These are phyloP conservation scores for Xylaria telfairii DNA, from an alignment of 495 filamentous ascomycete genomes.

Conservation along the genomic window DNA sequence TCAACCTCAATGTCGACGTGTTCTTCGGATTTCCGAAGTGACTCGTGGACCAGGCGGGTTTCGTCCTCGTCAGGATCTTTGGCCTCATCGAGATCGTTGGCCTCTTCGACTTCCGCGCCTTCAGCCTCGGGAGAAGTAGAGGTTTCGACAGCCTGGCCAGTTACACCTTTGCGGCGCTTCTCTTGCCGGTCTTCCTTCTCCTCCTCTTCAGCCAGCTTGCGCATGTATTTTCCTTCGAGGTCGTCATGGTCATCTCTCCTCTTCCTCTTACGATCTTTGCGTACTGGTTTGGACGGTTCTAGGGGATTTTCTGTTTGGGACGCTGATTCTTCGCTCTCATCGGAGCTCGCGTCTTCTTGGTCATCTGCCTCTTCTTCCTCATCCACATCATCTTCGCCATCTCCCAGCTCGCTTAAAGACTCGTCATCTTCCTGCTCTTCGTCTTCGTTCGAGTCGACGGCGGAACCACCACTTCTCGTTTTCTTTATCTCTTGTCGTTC, in stretches of 20 bases:
- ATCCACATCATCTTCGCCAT: conserved; percentile 45
- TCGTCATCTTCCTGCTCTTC: conserved; percentile 49
- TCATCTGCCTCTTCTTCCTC: conserved; percentile 50
- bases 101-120: conserved; percentile 35
- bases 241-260: conserved; percentile 72
- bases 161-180: conserved; percentile 54
- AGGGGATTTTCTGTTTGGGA: conserved; percentile 33
- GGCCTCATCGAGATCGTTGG: not conserved
- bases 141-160: conserved; percentile 36
- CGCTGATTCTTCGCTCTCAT: conserved; percentile 39
- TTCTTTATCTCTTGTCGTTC: conserved; percentile 33
- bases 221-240: conserved; percentile 82
- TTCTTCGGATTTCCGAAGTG: conserved; percentile 49
- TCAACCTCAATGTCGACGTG: conserved; percentile 66
- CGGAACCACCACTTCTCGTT: conserved; percentile 44
- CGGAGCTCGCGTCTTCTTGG: conserved; percentile 42
- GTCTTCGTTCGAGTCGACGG: conserved; percentile 27
- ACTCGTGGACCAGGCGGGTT: conserved; percentile 54
- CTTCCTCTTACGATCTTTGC: conserved; percentile 76
- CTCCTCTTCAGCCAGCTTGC: conserved; percentile 64
- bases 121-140: conserved; percentile 37
- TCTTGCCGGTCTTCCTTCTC: conserved; percentile 50
- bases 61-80: too few species aligned
- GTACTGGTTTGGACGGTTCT: conserved; percentile 29
- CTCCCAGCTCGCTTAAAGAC: conserved; percentile 48